phyloP scores from a whole-genome alignment of 2,329 filamentous ascomycete genomes.

The Clarireedia paspali region DNA sequence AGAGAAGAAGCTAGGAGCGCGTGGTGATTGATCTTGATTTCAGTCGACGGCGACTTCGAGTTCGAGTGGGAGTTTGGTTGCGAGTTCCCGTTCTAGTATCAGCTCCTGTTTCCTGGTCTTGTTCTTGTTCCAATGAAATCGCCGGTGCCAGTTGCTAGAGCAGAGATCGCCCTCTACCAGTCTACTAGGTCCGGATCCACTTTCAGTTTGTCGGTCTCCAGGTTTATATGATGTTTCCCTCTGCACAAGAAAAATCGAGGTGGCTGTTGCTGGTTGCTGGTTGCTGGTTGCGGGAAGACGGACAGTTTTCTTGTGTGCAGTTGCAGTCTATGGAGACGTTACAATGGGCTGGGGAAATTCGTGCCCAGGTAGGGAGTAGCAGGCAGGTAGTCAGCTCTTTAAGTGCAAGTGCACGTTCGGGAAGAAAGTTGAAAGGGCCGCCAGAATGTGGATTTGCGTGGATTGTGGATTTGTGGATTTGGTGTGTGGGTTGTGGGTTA shows the following conservation, averaged over 20 bases:
- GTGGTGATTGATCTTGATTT: too few species aligned
- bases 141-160: background rate
- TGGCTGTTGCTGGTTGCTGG: background rate
- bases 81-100: background rate
- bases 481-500: too few species aligned
- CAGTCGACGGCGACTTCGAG: too few species aligned
- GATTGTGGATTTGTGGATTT: background rate
- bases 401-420: background rate
- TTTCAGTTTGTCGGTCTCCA: background rate
- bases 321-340: background rate
- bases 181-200: too few species aligned
- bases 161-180: background rate
- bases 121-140: background rate
- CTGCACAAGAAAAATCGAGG: background rate
- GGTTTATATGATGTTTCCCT: background rate
- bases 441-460: background rate
- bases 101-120: background rate
- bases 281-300: background rate
- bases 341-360: background rate
- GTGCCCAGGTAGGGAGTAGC: background rate
- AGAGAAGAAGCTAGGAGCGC: too few species aligned
- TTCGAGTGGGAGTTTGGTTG: too few species aligned
- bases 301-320: background rate
- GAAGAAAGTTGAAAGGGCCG: background rate
- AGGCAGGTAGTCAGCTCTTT: background rate